Conservation (phyloP, 164 flowering plant species). For the Echeveria elegans region DNA sequence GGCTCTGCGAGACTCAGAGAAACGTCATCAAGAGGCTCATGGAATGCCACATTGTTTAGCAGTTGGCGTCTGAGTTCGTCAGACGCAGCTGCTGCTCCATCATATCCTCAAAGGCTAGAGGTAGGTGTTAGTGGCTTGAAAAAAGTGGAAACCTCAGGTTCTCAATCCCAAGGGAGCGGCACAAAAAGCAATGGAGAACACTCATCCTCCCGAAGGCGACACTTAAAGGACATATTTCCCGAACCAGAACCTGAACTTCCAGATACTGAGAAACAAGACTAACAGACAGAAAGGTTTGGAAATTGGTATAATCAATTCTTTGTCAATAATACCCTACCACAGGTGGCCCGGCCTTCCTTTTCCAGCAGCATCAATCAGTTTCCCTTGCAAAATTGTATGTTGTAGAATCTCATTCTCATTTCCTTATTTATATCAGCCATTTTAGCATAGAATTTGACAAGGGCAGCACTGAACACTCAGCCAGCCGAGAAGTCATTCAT, state of each 20-base stretch:
- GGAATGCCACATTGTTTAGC: slow-evolving; percentile 72
- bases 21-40: slow-evolving; percentile 66
- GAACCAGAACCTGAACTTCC: slow-evolving; percentile 45
- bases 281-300: slow-evolving; percentile 19
- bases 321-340: slow-evolving; percentile 29
- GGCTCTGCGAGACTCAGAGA: slow-evolving; percentile 54
- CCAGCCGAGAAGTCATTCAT: too few relatives aligned
- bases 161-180: slow-evolving; percentile 59
- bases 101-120: slow-evolving; percentile 23
- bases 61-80: slow-evolving; percentile 64
- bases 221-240: slow-evolving; percentile 74
- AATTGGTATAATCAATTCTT: slow-evolving; percentile 30
- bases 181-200: slow-evolving; percentile 30
- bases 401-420: background rate
- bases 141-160: slow-evolving; percentile 43
- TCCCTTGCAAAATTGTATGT: background rate
- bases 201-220: slow-evolving; percentile 55
- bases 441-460: background rate
- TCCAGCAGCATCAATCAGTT: background rate
- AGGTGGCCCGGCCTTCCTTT: slow-evolving; percentile 2
- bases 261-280: slow-evolving; percentile 36
- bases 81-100: slow-evolving; percentile 32
- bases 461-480: too few relatives aligned
- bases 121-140: slow-evolving; percentile 36
- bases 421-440: background rate